Evolutionary conservation across 2,329 filamentous ascomycete genomes (phyloP).

Genomic region (Xylaria sp.): DNA sequence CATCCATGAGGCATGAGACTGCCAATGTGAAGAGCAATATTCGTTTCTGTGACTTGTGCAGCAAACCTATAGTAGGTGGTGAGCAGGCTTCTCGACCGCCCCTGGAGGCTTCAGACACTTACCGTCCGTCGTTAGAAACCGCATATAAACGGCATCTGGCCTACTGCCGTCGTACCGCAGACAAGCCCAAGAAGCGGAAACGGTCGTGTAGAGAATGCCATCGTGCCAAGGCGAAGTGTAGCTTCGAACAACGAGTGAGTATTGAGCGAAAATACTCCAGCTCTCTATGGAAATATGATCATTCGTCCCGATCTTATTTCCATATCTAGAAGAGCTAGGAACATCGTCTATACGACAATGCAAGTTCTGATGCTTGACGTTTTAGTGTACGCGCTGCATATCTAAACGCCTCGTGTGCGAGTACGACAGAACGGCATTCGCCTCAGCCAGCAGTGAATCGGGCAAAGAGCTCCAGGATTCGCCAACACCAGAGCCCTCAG

Average conservation of each 20-base stretch:
- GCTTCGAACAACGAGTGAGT: slow-evolving; percentile 34
- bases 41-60: slow-evolving; percentile 34
- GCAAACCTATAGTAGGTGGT: slow-evolving; percentile 36
- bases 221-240: slow-evolving; percentile 36
- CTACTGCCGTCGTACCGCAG: slow-evolving; percentile 34
- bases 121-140: slow-evolving; percentile 26
- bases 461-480: slow-evolving; percentile 4
- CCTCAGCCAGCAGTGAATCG: neutral
- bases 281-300: no score
- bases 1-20: slow-evolving; percentile 2
- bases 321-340: no score
- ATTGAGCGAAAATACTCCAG: slow-evolving; percentile 21
- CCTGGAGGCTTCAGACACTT: neutral
- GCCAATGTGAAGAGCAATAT: slow-evolving; percentile 17
- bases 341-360: neutral
- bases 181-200: slow-evolving; percentile 32
- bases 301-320: no score
- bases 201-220: slow-evolving; percentile 37
- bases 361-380: neutral
- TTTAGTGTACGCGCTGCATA: slow-evolving; percentile 31
- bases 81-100: neutral
- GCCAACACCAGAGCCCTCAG: slow-evolving; percentile 12
- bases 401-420: slow-evolving; percentile 32
- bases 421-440: slow-evolving; percentile 28
- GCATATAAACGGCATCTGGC: slow-evolving; percentile 36